Evolutionary conservation across 768 basidiomycete species (phyloP), one percentile per base, ranked within the genome.

Genomic region (Suillus decipiens): DNA sequence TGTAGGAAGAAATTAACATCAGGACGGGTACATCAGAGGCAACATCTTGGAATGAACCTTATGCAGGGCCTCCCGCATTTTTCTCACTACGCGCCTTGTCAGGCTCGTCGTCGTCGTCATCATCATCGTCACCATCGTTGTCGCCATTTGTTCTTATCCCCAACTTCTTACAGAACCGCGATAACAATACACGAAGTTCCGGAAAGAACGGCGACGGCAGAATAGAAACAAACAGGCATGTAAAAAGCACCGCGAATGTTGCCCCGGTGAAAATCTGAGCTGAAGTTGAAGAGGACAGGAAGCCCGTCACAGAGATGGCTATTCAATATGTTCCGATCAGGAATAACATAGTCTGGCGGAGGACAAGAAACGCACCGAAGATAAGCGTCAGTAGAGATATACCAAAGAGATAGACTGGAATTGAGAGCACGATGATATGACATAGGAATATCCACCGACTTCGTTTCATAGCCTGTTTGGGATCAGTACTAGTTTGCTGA

Each of bases 381-480:
- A 55, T 8, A 22, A 55, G 54, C 22, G 37, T n/a, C 34, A 55
- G 36, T 24, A 55, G 54, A 24, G 54, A 55, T 55, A 55, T 55
- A 2, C 12, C 22, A 4, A 55, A 55, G 11, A 37, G 8, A 37
- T 55, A 55, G 1, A 55, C 33, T 2, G 54, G 54, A 37, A 55
- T 55, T 5, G 54, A 55, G 36, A 55, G 54, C 36, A 37, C 36
- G 8, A 55, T 15, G 36, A 55, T 55, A 22, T 55, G 54, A 10
- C 36, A 55, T 55, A 55, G 54, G 22, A 55, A 37, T 8, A 37
- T n/a, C 54, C 54, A 55, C 9, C 54, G 22, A 55, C 10, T 55
- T 55, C 22, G 36, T 15, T 55, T 55, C 36, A 55, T 37, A 14
- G 36, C 36, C 54, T 55, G 22, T 24, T 5, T 4, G 7, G 8